phyloP scores from a whole-genome alignment of 2,329 filamentous ascomycete genomes.

The Fusarium citri region DNA sequence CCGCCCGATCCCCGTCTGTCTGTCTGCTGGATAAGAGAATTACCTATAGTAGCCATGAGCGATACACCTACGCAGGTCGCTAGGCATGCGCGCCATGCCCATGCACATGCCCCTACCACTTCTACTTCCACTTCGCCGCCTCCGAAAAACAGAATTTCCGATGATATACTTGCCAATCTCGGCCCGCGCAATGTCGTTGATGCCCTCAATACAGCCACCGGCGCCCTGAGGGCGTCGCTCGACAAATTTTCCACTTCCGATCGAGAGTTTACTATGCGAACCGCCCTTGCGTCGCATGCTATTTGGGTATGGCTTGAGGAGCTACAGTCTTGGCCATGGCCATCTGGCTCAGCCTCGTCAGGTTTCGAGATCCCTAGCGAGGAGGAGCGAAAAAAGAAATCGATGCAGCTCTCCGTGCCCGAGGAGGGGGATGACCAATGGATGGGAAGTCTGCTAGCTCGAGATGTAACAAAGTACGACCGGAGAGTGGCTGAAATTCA shows the following conservation, averaged over 20 bases:
- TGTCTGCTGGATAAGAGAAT: slow-evolving; percentile 32
- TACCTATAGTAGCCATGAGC: slow-evolving; percentile 47
- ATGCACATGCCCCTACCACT: neutral
- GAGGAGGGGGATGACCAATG: slow-evolving; percentile 56
- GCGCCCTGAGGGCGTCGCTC: slow-evolving; percentile 68
- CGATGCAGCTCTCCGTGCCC: slow-evolving; percentile 42
- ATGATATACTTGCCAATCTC: slow-evolving; percentile 72
- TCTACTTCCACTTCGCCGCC: slow-evolving; percentile 56
- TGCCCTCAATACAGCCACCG: slow-evolving; percentile 66
- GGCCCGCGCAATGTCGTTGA: slow-evolving; percentile 71
- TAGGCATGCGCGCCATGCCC: slow-evolving; percentile 49
- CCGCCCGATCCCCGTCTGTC: slow-evolving; percentile 27
- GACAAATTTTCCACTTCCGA: slow-evolving; percentile 72
- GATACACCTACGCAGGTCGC: slow-evolving; percentile 49
- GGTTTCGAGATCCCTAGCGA: slow-evolving; percentile 65
- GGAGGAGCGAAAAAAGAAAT: slow-evolving; percentile 55
- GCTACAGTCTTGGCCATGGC: slow-evolving; percentile 71
- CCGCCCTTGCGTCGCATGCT: slow-evolving; percentile 76
- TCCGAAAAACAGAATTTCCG: slow-evolving; percentile 57
- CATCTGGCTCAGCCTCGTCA: slow-evolving; percentile 58
- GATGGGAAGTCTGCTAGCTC: slow-evolving; percentile 76
- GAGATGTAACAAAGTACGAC: slow-evolving; percentile 76
- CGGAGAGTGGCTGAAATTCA: slow-evolving; percentile 79
- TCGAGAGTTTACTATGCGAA: slow-evolving; percentile 76
- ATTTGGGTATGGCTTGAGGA: slow-evolving; percentile 82